Base-by-base conservation (phyloP, 805 yeast genomes). In the Kuraishia hungarica region DNA sequence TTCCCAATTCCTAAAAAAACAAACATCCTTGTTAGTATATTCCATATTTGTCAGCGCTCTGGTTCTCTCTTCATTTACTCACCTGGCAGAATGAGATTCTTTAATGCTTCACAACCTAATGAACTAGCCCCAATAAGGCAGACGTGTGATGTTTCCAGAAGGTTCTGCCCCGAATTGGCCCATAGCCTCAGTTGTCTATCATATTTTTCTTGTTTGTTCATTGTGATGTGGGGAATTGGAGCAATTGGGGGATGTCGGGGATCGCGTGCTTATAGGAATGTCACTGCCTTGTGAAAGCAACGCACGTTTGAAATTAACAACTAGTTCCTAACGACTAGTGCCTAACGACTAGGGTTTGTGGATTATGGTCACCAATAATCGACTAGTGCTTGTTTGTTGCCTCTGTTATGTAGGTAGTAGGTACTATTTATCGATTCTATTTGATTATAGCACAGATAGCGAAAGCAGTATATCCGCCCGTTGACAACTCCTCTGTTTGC, bases 151-250 rank as follows among this genome's bases (percentile, higher is more conserved):
- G 65, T 62, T 35, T 80, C 80, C 19, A 93, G 72, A 6, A 74
- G 72, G 2, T 67, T 56, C 63, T 93, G 99, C 2, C 97, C 99
- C 11, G 76, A 67, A 0, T 78, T 63, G 1, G 89, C 91, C 98
- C 98, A 93, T 17, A 93, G 71, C 43, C 97, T 78, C 56, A 93
- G 71, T 65, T 93, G 98, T 46, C 99, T 77, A 67, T 92, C 97
- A 65, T 89, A 91, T 58, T 83, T 39, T 29, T 52, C 46, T 20
- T 52, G 50, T 10, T 19, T 24, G 26, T 52, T 35, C 53, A 43
- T 35, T 6, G 29, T 26, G 29, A 10, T 6, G 29, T 26, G n/a
- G n/a, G n/a, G n/a, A n/a, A n/a, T n/a, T n/a, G n/a, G n/a, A n/a
- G n/a, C n/a, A n/a, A n/a, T 26, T 26, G 29, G 29, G 29, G 10